Evolutionary conservation across 257 asterid species (phyloP).

Genomic region (Scutellaria galericulata): DNA sequence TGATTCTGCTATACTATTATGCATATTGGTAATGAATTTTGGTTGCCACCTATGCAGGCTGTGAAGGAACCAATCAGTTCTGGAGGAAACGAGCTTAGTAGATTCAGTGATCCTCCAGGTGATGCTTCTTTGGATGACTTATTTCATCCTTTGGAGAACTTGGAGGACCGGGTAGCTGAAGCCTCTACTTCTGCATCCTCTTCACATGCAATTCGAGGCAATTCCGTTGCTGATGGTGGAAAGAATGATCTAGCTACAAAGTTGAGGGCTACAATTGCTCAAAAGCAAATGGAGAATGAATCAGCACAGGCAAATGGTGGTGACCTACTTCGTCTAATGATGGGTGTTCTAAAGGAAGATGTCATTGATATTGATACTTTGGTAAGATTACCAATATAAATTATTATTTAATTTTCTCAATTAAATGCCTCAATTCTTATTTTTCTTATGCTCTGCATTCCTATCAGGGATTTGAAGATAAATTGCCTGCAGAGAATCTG

Average conservation of each 20-base stretch:
- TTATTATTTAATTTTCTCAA: slow-evolving; percentile 27
- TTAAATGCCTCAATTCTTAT: slow-evolving; percentile 26
- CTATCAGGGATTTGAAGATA: slow-evolving; percentile 89
- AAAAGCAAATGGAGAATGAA: slow-evolving; percentile 84
- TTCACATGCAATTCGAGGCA: slow-evolving; percentile 56
- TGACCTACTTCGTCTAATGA: slow-evolving; percentile 87
- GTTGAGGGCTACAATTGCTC: slow-evolving; percentile 92
- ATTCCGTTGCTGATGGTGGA: slow-evolving; percentile 59
- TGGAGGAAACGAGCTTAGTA: slow-evolving; percentile 76
- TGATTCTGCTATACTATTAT: slow-evolving; percentile 11
- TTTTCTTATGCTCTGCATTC: slow-evolving; percentile 40
- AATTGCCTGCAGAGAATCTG: slow-evolving; percentile 80
- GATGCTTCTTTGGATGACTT: slow-evolving; percentile 95
- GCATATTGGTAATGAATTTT: slow-evolving; percentile 21
- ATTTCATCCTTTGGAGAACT: slow-evolving; percentile 78
- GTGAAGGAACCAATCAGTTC: slow-evolving; percentile 57
- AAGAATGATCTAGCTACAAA: slow-evolving; percentile 88
- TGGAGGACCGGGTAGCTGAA: slow-evolving; percentile 63
- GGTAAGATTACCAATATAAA: slow-evolving; percentile 48
- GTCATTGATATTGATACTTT: slow-evolving; percentile 81
- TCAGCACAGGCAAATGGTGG: slow-evolving; percentile 72
- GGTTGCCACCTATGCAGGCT: slow-evolving; percentile 52
- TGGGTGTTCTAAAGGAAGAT: slow-evolving; percentile 95
- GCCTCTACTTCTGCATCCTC: slow-evolving; percentile 85
- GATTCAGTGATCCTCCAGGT: slow-evolving; percentile 94